Conservation (phyloP, 805 yeast genomes). For the Brettanomyces anomalus region DNA sequence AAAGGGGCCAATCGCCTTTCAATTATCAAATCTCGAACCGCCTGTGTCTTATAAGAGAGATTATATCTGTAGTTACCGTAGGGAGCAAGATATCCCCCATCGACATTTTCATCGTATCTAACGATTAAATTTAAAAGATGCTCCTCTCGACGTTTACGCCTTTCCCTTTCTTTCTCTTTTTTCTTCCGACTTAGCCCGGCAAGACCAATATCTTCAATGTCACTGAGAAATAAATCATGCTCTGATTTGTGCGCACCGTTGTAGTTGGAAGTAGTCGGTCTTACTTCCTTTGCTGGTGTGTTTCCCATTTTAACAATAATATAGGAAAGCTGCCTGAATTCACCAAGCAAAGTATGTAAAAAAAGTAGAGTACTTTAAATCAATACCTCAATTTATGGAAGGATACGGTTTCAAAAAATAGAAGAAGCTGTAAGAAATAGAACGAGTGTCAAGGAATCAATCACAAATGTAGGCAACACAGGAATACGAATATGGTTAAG, state of each 20-base stretch:
- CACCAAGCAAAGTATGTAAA: no score
- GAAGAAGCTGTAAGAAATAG: no score
- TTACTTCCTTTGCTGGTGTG: slow-evolving; percentile 18
- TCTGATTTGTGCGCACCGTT: slow-evolving; percentile 6
- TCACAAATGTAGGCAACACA: no score
- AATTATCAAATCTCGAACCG: slow-evolving; percentile 64
- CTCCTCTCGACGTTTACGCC: slow-evolving; percentile 40
- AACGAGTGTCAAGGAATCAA: no score
- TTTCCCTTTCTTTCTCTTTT: slow-evolving; percentile 42
- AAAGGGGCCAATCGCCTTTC: slow-evolving; percentile 80
- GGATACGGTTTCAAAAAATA: no score
- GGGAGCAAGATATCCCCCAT: slow-evolving; percentile 92
- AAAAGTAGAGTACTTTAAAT: no score
- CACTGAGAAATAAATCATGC: slow-evolving; percentile 11
- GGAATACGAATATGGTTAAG: no score
- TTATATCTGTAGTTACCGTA: slow-evolving; percentile 78
- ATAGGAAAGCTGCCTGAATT: not conserved
- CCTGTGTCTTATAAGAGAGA: slow-evolving; percentile 61
- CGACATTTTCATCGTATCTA: slow-evolving; percentile 61
- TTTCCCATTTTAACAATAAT: slow-evolving; percentile 17
- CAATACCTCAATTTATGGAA: no score
- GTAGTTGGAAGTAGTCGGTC: slow-evolving; percentile 11
- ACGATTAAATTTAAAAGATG: slow-evolving; percentile 54
- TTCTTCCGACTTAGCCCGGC: slow-evolving; percentile 20
- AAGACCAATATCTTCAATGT: slow-evolving; percentile 2